Evolutionary conservation across 345 rosid genomes (phyloP), one percentile per base, ranked within the genome.

Genomic region (Sisymbrium irio): DNA sequence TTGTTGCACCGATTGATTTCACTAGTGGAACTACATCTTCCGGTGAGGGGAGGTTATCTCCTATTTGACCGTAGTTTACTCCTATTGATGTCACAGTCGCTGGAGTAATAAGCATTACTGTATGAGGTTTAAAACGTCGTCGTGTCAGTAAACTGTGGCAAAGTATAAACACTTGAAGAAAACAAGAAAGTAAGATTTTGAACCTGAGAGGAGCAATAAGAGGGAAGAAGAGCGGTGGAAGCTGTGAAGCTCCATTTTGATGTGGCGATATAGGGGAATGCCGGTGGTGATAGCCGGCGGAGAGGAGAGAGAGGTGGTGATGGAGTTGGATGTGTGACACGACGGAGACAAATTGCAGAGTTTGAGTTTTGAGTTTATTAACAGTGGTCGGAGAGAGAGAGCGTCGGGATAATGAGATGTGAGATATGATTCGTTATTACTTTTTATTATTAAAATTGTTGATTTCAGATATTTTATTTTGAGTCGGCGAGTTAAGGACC

Each of bases 11-110:
- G 22, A 96, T 75, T 4, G 99, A 86, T 77, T 90, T 96, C 9
- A 90, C 84, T 2, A 92, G 82, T 0, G 96, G 96, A 3, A 96
- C 79, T 22, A 85, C 98, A 18, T 85, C 72, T 4, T 84, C 83
- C 15, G 99, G 97, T 1, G 89, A 4, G 0, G 98, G 97, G 6
- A 96, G 89, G 33, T 96, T 88, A 75, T 92, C 81, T 9, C 92
- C 98, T 45, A 96, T 87, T 42, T 90, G 98, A 18, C 99, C 98
- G 66, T 96, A 96, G 81, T 96, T 96, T 46, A 96, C 85, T 37
- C 99, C 97, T 14, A 92, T 35, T 47, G 97, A 85, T 72, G 35
- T 58, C 22, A 79, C 92, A 75, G 57, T 20, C 47, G 42, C 41
- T 18, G 89, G 82, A n/a, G 76, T 33, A 3, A 65, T 6, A 12